Evolutionary conservation across 139 green algal genomes (phyloP).

Genomic region (Axilococcus clingmanii): DNA sequence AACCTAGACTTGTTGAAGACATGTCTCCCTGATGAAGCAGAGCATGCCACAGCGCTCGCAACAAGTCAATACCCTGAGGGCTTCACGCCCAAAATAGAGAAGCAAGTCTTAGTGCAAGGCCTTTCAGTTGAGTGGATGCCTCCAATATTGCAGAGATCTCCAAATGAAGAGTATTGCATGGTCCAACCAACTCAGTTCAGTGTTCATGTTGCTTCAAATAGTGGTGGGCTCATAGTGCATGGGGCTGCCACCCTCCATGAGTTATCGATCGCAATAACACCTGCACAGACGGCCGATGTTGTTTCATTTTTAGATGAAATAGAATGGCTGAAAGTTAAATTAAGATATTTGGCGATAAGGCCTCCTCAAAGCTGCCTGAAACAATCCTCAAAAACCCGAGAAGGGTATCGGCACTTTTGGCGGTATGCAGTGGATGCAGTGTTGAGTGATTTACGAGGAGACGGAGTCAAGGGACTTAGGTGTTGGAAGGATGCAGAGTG

Average conservation of each 20-base stretch:
- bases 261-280: slow-evolving; percentile 6
- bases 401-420: slow-evolving; percentile 21
- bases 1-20: slow-evolving; percentile 14
- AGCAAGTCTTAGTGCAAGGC: too few relatives aligned
- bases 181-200: too few relatives aligned
- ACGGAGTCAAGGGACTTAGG: too few relatives aligned
- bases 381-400: background rate
- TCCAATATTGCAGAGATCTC: too few relatives aligned
- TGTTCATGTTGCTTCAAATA: too few relatives aligned
- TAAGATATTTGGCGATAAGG: slow-evolving; percentile 22
- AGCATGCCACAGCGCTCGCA: background rate
- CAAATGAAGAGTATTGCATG: too few relatives aligned
- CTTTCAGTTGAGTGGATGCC: too few relatives aligned
- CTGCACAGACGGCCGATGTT: slow-evolving; percentile 10
- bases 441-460: slow-evolving; percentile 17
- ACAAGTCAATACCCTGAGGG: too few relatives aligned
- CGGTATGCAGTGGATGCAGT: slow-evolving; percentile 38
- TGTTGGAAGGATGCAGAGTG: background rate
- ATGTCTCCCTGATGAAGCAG: background rate
- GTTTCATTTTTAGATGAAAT: slow-evolving; percentile 6
- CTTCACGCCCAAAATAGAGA: too few relatives aligned
- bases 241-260: slow-evolving; percentile 7
- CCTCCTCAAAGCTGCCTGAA: slow-evolving; percentile 4
- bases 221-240: background rate
- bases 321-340: slow-evolving; percentile 11